Conservation (phyloP, 768 basidiomycete species). For the Amanita inopinata region DNA sequence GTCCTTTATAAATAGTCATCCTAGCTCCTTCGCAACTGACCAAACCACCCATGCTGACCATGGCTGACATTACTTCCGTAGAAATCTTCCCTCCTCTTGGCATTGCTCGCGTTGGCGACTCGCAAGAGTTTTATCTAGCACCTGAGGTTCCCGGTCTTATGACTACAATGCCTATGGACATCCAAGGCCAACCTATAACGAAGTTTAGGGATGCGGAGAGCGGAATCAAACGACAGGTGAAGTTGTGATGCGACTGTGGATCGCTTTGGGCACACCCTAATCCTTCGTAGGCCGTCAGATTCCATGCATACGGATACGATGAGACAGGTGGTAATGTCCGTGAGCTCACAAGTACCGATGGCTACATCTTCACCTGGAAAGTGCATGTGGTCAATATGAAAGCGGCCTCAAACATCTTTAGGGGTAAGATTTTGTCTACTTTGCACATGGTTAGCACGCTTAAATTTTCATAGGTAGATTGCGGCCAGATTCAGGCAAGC, state of each 20-base stretch:
- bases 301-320: conserved; percentile 24
- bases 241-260: too few relatives aligned
- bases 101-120: conserved; percentile 25
- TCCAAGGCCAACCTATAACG: background rate
- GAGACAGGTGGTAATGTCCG: conserved; percentile 16
- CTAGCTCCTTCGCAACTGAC: too few relatives aligned
- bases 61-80: conserved; percentile 5
- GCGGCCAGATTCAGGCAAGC: too few relatives aligned
- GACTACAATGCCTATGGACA: conserved; percentile 12
- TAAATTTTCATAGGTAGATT: too few relatives aligned
- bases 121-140: conserved; percentile 15
- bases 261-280: background rate
- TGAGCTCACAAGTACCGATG: conserved; percentile 17
- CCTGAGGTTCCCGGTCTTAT: conserved; percentile 21
- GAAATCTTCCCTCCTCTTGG: conserved; percentile 26
- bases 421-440: conserved; percentile 10
- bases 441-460: too few relatives aligned
- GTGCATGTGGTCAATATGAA: conserved; percentile 27
- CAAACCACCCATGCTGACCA: too few relatives aligned
- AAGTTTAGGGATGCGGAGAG: conserved; percentile 15
- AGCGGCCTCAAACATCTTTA: conserved; percentile 13
- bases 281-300: conserved; percentile 19
- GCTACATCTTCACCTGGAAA: conserved; percentile 19
- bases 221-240: conserved; percentile 22
- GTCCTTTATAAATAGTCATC: too few relatives aligned